phyloP scores from a whole-genome alignment of 768 basidiomycete species.

The Saitozyma sp. region DNA sequence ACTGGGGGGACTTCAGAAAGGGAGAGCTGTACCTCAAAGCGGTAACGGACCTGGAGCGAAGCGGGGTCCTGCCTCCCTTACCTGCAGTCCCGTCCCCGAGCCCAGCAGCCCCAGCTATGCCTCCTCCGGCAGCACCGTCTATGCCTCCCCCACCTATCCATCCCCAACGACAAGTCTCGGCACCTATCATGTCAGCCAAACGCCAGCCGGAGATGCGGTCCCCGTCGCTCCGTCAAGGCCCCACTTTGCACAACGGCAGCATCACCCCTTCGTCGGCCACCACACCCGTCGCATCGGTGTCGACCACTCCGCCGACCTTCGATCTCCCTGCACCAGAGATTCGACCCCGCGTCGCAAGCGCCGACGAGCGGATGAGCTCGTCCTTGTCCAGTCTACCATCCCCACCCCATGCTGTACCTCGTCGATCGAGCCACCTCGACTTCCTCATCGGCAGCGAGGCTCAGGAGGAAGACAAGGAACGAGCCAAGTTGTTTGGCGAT shows the following conservation, averaged over 20 bases:
- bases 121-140: not conserved
- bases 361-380: not conserved
- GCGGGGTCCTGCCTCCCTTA: constrained; percentile 1
- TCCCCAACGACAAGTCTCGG: constrained; percentile 4
- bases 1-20: constrained; percentile 82
- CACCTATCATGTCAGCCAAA: not conserved
- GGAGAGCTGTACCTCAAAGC: constrained; percentile 93
- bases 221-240: constrained; percentile 10
- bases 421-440: constrained; percentile 33
- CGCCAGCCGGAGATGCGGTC: constrained; percentile 1
- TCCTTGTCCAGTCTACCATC: constrained; percentile 4
- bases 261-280: constrained; percentile 19
- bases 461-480: no score
- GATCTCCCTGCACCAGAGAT: constrained; percentile 1
- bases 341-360: no score
- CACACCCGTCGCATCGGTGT: constrained; percentile 19
- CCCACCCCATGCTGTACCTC: constrained; percentile 17
- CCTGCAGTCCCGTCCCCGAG: no score
- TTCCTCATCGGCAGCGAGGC: constrained; percentile 31
- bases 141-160: not conserved
- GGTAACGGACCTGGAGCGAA: constrained; percentile 57
- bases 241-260: constrained; percentile 11
- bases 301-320: constrained; percentile 25
- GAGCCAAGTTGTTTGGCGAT: constrained; percentile 65
- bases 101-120: not conserved